Evolutionary conservation across 441 rosid genomes (phyloP), one percentile per base, ranked within the genome.

Genomic region (Daphne laureola): DNA sequence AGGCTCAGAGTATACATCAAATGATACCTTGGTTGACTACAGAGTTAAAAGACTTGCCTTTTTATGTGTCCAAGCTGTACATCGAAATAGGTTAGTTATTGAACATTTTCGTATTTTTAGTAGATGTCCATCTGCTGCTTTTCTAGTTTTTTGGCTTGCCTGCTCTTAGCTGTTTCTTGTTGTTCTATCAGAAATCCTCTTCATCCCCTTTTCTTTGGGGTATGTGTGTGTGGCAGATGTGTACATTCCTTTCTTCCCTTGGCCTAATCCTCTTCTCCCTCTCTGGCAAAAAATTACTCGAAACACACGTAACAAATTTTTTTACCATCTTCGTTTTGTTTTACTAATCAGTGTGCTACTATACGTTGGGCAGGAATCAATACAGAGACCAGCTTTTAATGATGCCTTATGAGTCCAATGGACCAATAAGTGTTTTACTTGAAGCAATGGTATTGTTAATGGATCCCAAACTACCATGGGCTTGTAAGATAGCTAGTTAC

Each of bases 401-500:
- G 54, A 64, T 80, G 49, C 64, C 72, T 4, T 61, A 67, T 59
- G 88, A 77, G 55, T 66, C 73, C 53, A 65, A 61, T 73, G 59
- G 40, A 49, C 66, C 86, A 55, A 62, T 77, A 54, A 62, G 77
- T 61, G 57, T 80, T 56, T 73, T 94, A 74, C 78, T 90, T 59
- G 91, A 86, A 73, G 77, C 85, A 58, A 71, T 81, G 51, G 69
- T 72, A 48, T 58, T 76, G 61, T 68, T 94, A 70, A 70, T 87
- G 61, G 90, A 87, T 74, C 79, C 87, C 68, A 79, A 76, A 73
- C 82, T 80, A 70, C 99, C 98, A 41, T 90, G 98, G 98, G 86
- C 71, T 61, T 94, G 95, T 73, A 81, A 86, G 76, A 52, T 75
- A 53, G 84, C 82, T 48, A 73, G 80, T 62, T 72, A 81, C 71